Base-by-base conservation (phyloP, 345 rosid species). In the Eutrema japonicum region DNA sequence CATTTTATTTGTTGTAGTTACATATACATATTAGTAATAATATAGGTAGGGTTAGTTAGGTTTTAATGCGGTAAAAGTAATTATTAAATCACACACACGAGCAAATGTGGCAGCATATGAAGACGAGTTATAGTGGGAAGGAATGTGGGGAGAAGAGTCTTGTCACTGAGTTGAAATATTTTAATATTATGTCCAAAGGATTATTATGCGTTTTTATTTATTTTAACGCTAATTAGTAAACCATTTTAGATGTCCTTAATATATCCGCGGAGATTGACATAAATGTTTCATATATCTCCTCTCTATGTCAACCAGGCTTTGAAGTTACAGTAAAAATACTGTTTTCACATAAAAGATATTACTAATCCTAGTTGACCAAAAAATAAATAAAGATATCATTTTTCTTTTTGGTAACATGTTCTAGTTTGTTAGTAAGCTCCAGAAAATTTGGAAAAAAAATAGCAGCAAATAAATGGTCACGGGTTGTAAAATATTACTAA, bases 21-120 rank as follows among this genome's bases (percentile, higher is more conserved):
- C 10, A 13, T 10, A 13, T 13, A 46, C 42, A 56, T 29, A 57
- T 27, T 8, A 16, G 7, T 30, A 6, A 40, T 48, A 12, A 45
- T 54, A 35, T 54, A n/a, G 14, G 60, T 74, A 49, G 37, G 72
- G 66, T 56, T 66, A 13, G 52, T 73, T 46, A 46, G 66, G 45
- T 22, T 18, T 56, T 41, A 65, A 66, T 66, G 68, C 22, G 18
- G 14, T 6, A 55, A 65, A 48, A 38, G 0, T 10, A 49, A 74
- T 40, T 18, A 48, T 66, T 49, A 58, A 73, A 13, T 58, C 46
- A 49, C 36, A 58, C 38, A 58, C 61, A 58, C 78, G 54, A 22
- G 47, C 67, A 74, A 66, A 36, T 30, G 77, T 73, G 71, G 65
- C 13, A 57, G 67, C 36, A 58, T 57, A 30, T 12, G 72, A 63